Evolutionary conservation across 2,329 filamentous ascomycete species (phyloP).

Genomic region (Fusarium sp.): DNA sequence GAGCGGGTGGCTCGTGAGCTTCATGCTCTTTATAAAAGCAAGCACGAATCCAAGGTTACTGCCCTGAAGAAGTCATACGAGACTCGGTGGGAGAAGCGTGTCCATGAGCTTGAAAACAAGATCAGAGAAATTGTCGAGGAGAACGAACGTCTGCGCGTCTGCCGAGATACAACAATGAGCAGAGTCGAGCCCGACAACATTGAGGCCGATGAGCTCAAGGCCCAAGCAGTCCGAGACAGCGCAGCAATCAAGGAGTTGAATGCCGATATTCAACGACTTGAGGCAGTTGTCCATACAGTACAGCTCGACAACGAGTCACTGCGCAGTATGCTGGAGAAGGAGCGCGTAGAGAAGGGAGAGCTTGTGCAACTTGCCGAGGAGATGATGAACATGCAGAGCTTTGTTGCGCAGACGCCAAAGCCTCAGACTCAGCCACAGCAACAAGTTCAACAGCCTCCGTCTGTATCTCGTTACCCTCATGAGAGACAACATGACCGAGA

Average conservation of each 20-base stretch:
- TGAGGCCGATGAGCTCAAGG: constrained; percentile 60
- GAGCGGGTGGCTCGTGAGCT: constrained; percentile 95
- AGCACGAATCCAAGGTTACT: constrained; percentile 95
- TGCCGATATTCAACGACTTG: constrained; percentile 78
- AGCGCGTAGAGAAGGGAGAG: constrained; percentile 85
- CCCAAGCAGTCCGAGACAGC: constrained; percentile 70
- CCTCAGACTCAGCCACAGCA: constrained; percentile 38
- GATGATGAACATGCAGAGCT: constrained; percentile 76
- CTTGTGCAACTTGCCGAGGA: constrained; percentile 84
- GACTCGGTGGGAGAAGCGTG: constrained; percentile 86
- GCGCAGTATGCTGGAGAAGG: constrained; percentile 72
- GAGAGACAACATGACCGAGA: constrained; percentile 35
- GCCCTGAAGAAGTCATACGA: constrained; percentile 89
- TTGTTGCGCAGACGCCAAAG: constrained; percentile 46
- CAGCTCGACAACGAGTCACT: constrained; percentile 75
- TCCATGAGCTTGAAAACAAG: constrained; percentile 78
- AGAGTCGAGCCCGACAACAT: constrained; percentile 61
- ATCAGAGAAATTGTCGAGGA: constrained; percentile 76
- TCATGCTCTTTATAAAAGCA: constrained; percentile 92
- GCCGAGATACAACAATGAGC: constrained; percentile 72
- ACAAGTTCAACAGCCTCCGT: constrained; percentile 33
- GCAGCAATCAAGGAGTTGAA: constrained; percentile 75
- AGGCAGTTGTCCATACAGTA: constrained; percentile 75
- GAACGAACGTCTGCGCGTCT: constrained; percentile 76
- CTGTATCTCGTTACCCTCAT: constrained; percentile 34